Percentiles rank a stretch among this genome's conserved stretches.
Evolutionary conservation across 352 stramenopile genomes (phyloP).

Genomic region (Globisporangium megalacanthum): DNA sequence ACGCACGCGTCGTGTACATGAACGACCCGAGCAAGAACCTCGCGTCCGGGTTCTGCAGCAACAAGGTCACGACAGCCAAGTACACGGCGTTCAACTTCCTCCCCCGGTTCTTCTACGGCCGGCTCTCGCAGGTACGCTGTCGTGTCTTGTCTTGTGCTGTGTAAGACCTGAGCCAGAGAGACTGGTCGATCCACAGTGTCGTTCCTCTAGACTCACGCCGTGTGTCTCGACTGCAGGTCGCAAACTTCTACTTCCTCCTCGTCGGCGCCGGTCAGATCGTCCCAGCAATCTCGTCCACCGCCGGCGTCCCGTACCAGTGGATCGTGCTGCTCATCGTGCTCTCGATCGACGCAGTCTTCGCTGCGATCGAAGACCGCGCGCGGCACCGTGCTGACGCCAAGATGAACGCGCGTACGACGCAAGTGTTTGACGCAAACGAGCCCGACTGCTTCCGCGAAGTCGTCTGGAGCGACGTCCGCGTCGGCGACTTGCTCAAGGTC

Average conservation of each 20-base stretch:
- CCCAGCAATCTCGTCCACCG: constrained; percentile 79
- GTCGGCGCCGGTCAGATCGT: constrained; percentile 85
- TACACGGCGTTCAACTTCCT: constrained; percentile 89
- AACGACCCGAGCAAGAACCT: constrained; percentile 59
- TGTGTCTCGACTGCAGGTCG: constrained; percentile 20
- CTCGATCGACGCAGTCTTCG: constrained; percentile 80
- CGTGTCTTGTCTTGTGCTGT: background rate
- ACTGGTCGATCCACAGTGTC: background rate
- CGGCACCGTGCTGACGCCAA: constrained; percentile 72
- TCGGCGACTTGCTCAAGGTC: constrained; percentile 85
- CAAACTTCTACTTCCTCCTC: constrained; percentile 89
- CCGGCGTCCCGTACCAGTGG: constrained; percentile 82
- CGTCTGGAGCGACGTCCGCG: constrained; percentile 55
- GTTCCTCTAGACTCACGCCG: background rate
- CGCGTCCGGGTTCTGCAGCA: constrained; percentile 59
- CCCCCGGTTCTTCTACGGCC: constrained; percentile 77
- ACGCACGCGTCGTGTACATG: constrained; percentile 65
- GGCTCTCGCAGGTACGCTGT: constrained; percentile 60
- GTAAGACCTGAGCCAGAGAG: too few species aligned
- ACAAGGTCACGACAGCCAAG: constrained; percentile 79
- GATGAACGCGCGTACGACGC: constrained; percentile 68
- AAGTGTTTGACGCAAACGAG: constrained; percentile 52
- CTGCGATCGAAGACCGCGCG: constrained; percentile 78
- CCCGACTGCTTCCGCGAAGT: constrained; percentile 41
- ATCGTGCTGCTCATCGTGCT: constrained; percentile 82